Base-by-base conservation (phyloP, 2,329 filamentous ascomycete species). In the Elsinoe australis region DNA sequence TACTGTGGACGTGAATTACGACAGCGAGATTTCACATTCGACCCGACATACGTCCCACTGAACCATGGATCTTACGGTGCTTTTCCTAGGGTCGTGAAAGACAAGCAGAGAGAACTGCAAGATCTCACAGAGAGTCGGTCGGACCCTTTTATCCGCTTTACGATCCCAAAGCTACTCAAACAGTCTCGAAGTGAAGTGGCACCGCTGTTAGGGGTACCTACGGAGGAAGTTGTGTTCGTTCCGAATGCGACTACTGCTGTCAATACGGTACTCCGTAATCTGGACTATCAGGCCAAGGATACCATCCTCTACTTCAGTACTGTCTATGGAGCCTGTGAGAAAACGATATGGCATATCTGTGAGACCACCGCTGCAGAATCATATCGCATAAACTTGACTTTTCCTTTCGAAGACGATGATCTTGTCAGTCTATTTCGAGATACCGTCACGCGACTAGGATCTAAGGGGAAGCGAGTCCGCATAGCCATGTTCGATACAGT, bases 401-500 rank as follows among this genome's bases (percentile, higher is more conserved):
- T 86, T 55, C 89, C 90, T 0, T 70, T 83, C 7, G 74, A 80
- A 14, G 85, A 94, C 58, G 75, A 74, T 1, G 78, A 78, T 32
- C 69, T 95, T 2, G 62, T 89, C 2, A 54, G 64, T 1, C 66
- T 65, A 1, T 88, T 95, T 62, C 69, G 71, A 21, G 64, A 70
- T 0, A 73, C 77, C 0, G 76, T 94, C 4, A 60, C 67, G 1
- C 59, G 68, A 3, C 70, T 79, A 32, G 66, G 72, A 22, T 60
- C 58, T 0, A 70, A 68, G 0, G 84, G 85, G 0, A 78, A 82
- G 49, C 77, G 72, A 2, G 78, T 84, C 0, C 78, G 74, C 10
- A 57, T 89, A 7, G 85, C 82, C 14, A 60, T 90, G 12, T 92
- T 90, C 56, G 90, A 96, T 62, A 82, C 82, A 0, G 79, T 95